Evolutionary conservation across 2,329 filamentous ascomycete species (phyloP).

Genomic region (Epicoccum sorghinum): DNA sequence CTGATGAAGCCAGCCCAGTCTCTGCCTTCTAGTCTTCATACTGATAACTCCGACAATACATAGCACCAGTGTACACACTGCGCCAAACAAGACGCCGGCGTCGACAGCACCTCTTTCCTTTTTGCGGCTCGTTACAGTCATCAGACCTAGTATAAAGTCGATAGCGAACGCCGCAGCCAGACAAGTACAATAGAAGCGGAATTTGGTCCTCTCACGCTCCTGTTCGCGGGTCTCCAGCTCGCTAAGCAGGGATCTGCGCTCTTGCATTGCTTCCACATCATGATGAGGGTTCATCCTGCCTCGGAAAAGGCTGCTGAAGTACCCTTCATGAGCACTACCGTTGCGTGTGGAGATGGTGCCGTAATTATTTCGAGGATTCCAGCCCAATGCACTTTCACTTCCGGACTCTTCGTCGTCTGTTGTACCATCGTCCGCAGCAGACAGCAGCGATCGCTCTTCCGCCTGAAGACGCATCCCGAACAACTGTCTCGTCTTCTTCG

Average conservation of each 20-base stretch:
- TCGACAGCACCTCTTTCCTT: slow-evolving; percentile 75
- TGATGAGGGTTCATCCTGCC: slow-evolving; percentile 30
- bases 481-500: slow-evolving; percentile 30
- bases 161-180: slow-evolving; percentile 67
- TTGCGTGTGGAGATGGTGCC: slow-evolving; percentile 36
- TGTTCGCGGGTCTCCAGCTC: slow-evolving; percentile 39
- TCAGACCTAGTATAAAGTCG: slow-evolving; percentile 67
- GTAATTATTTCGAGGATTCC: slow-evolving; percentile 57
- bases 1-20: slow-evolving; percentile 41
- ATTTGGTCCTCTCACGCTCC: slow-evolving; percentile 43
- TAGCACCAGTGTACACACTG: slow-evolving; percentile 65
- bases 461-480: slow-evolving; percentile 30
- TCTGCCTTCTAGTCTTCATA: slow-evolving; percentile 40
- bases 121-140: slow-evolving; percentile 71
- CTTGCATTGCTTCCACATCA: slow-evolving; percentile 53
- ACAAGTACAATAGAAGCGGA: slow-evolving; percentile 54
- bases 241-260: slow-evolving; percentile 57
- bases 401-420: slow-evolving; percentile 61
- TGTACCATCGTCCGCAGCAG: slow-evolving; percentile 52
- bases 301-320: slow-evolving; percentile 43
- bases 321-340: slow-evolving; percentile 24
- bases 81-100: slow-evolving; percentile 72
- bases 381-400: slow-evolving; percentile 34
- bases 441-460: slow-evolving; percentile 33
- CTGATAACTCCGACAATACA: slow-evolving; percentile 38